Evolutionary conservation across 208 protist genomes (phyloP).

Genomic region (Wallacemonas rigidus): DNA sequence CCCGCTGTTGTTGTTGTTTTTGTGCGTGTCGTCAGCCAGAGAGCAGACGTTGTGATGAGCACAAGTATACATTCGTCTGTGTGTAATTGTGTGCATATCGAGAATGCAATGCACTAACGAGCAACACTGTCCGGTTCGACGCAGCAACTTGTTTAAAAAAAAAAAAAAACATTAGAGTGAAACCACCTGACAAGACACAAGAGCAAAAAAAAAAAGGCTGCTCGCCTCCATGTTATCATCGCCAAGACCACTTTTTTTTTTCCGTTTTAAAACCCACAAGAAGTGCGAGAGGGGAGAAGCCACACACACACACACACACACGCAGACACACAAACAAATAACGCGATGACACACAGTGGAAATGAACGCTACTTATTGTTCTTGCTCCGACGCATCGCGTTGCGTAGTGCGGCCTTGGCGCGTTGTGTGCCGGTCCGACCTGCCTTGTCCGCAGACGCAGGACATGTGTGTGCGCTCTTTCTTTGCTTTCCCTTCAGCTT

Average conservation of each 20-base stretch:
- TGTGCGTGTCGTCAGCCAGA: too few species aligned
- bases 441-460: neutral
- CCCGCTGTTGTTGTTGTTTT: too few species aligned
- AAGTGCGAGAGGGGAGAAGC: neutral
- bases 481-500: neutral
- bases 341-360: too few species aligned
- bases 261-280: neutral
- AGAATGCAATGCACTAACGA: neutral
- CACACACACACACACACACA: neutral
- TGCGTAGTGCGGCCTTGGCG: neutral
- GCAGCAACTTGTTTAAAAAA: neutral
- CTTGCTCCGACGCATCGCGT: neutral
- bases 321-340: neutral
- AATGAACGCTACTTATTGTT: neutral
- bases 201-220: constrained; percentile 11
- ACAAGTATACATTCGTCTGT: too few species aligned
- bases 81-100: neutral
- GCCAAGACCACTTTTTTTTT: neutral
- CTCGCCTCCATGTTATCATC: too few species aligned
- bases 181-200: neutral
- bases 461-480: constrained; percentile 5
- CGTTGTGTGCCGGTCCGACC: neutral
- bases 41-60: too few species aligned
- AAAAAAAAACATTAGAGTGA: neutral
- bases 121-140: neutral